Base-by-base conservation (phyloP, 2,329 filamentous ascomycete species). In the Trichothecium sympodiale region DNA sequence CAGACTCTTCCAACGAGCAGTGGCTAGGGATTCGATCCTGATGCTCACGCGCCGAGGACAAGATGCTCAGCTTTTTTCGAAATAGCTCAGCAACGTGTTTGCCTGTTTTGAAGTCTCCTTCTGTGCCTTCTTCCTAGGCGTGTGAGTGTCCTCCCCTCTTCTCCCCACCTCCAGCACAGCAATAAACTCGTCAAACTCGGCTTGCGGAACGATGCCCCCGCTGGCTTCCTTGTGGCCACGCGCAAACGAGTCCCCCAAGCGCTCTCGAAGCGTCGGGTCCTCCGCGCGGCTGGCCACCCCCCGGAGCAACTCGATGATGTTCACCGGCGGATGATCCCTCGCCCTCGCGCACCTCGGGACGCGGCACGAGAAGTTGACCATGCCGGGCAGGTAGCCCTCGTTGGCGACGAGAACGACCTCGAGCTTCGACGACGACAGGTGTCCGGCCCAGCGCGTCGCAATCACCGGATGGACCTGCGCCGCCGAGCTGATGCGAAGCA, bases 351-450 rank as follows among this genome's bases (percentile, higher is more conserved):
- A 69, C 32, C 67, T 61, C 1, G 77, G 66, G 6, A 82, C 57
- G 2, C 78, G 67, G 42, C 78, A 82, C 2, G 73, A 78, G 54
- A 83, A 83, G 46, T 80, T 78, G 17, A 83, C 76, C 51, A 71
- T 67, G 2, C 62, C 74, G 0, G 70, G 65, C 0, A 78, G 49
- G 43, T 82, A 83, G 0, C 77, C 77, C 38, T 76, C 70, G 38
- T 83, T 83, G 0, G 77, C 79, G 4, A 77, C 76, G 44, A 82
- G 61, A 7, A 83, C 62, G 2, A 81, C 71, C 46, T 81, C 70
- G 2, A 82, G 59, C 36, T 67, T 69, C 33, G 67, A 60, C 1
- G 71, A 75, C 32, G 66, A 66, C 4, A 83, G 57, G 42, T 73
- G 64, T 0, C 73, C 71, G 1, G 77, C 70, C 78, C 78, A 82